phyloP scores from a whole-genome alignment of 2,329 filamentous ascomycete species.

The Phialophora macrospora region DNA sequence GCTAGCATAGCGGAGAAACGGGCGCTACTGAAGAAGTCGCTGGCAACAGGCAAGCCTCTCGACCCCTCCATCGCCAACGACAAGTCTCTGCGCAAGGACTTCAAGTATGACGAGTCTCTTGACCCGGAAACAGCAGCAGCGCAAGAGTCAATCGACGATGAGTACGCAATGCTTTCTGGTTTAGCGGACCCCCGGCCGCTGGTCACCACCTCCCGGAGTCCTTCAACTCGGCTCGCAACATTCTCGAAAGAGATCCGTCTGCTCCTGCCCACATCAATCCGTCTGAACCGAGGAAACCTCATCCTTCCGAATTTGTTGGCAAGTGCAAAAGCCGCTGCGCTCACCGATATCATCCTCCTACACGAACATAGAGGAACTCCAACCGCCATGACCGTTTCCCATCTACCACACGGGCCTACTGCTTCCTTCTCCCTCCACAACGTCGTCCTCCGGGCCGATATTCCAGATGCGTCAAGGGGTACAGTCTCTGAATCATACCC shows the following conservation, averaged over 20 bases:
- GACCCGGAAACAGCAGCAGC: constrained; percentile 84
- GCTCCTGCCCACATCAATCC: constrained; percentile 80
- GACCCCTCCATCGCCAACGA: constrained; percentile 85
- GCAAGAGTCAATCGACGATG: constrained; percentile 82
- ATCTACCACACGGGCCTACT: constrained; percentile 87
- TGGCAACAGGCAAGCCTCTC: constrained; percentile 86
- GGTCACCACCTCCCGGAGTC: constrained; percentile 88
- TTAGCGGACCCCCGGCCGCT: constrained; percentile 87
- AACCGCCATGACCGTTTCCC: constrained; percentile 83
- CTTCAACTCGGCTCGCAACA: constrained; percentile 79
- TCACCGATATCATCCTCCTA: constrained; percentile 83
- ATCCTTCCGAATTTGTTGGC: constrained; percentile 83
- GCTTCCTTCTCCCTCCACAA: constrained; percentile 89
- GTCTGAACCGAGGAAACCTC: constrained; percentile 88
- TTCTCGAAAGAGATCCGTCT: constrained; percentile 93
- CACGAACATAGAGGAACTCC: constrained; percentile 94
- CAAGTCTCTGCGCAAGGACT: constrained; percentile 80
- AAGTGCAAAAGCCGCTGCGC: constrained; percentile 77
- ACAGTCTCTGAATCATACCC: constrained; percentile 93
- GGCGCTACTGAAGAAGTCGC: constrained; percentile 80
- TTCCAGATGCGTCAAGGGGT: constrained; percentile 82
- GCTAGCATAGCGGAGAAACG: constrained; percentile 92
- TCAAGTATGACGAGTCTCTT: constrained; percentile 87
- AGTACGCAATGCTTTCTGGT: constrained; percentile 89
- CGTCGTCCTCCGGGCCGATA: constrained; percentile 88